Percentiles rank a stretch among this genome's conserved stretches.
Evolutionary conservation across 106 monocot species (phyloP).

Genomic region (Allium sativum): DNA sequence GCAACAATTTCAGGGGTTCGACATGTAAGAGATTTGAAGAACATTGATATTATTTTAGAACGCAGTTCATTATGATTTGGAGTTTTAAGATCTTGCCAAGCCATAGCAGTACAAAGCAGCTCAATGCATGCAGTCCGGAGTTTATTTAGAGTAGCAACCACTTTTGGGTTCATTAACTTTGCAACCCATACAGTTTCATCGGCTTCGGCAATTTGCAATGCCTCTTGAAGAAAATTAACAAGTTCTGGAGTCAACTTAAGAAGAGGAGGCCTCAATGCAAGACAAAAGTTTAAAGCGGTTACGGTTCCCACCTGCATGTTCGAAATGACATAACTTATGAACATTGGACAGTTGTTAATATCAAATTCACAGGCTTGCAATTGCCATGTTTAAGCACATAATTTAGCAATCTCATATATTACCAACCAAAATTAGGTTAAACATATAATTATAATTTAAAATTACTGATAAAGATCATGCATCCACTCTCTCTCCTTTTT

Average conservation of each 20-base stretch:
- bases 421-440: no score
- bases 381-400: no score
- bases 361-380: no score
- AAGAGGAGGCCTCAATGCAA: conserved; percentile 93
- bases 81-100: conserved; percentile 89
- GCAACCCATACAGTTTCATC: conserved; percentile 97
- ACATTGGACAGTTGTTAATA: no score
- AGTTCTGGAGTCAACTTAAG: conserved; percentile 91
- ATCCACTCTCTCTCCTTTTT: no score
- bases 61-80: conserved; percentile 67
- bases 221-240: conserved; percentile 94
- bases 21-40: conserved; percentile 97
- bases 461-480: no score
- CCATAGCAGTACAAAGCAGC: conserved; percentile 97
- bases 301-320: conserved; percentile 79
- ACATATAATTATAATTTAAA: no score
- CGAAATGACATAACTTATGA: no score
- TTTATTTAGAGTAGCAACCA: conserved; percentile 83
- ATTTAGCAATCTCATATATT: no score
- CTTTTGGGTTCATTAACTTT: conserved; percentile 89
- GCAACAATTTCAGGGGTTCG: conserved; percentile 88
- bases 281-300: conserved; percentile 89
- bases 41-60: conserved; percentile 94
- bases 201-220: conserved; percentile 96
- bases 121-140: conserved; percentile 98